phyloP scores from a whole-genome alignment of 148 eudicot species.

The Heliamphora exappendiculata region DNA sequence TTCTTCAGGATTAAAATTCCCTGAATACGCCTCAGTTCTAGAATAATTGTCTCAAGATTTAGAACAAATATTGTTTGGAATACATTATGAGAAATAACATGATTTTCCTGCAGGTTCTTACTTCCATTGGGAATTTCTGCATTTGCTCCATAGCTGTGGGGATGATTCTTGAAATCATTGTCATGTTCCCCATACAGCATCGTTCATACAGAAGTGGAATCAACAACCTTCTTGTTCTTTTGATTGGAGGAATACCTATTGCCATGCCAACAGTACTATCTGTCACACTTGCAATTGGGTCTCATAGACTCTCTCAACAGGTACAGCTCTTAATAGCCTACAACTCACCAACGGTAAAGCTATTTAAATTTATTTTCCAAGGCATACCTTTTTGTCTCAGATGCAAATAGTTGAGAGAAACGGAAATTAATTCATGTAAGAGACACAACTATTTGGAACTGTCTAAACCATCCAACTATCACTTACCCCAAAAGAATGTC shows the following conservation, averaged over 20 bases:
- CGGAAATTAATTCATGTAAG: neutral
- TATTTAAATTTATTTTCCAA: neutral
- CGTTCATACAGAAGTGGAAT: conserved; percentile 64
- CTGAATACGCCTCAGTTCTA: neutral
- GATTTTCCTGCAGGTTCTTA: conserved; percentile 46
- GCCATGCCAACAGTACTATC: conserved; percentile 82
- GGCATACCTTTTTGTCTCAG: neutral
- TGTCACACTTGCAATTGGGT: conserved; percentile 75
- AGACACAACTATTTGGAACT: too few relatives aligned
- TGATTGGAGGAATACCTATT: conserved; percentile 80
- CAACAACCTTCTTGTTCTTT: conserved; percentile 69
- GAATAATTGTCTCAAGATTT: neutral
- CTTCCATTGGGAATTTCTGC: conserved; percentile 75
- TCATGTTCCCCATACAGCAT: conserved; percentile 59
- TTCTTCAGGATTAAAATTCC: neutral
- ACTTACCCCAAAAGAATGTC: too few relatives aligned
- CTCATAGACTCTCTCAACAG: conserved; percentile 73
- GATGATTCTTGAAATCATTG: conserved; percentile 60
- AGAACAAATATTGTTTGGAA: neutral
- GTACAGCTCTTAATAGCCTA: conserved; percentile 19
- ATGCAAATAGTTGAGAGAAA: neutral
- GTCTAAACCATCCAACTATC: neutral
- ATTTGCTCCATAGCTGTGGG: conserved; percentile 75
- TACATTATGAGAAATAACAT: neutral
- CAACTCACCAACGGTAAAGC: neutral